Base-by-base conservation (phyloP, 1,284 basidiomycete species). In the Ganoderma boninense region DNA sequence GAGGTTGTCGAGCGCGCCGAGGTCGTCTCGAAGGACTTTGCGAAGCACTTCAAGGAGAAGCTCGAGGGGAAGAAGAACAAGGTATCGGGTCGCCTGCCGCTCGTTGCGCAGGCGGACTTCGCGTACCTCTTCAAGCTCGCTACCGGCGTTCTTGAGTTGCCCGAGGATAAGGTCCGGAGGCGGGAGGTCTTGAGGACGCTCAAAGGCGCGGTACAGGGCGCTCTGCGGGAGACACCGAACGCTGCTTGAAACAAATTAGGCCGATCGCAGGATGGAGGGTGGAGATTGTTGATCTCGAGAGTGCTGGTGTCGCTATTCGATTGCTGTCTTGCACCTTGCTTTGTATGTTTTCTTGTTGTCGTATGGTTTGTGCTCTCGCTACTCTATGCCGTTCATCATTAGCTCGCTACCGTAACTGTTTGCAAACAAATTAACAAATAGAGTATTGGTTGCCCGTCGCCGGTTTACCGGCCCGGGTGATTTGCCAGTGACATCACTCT, bases 1-100 rank as follows among this genome's bases (percentile, higher is more conserved):
- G 84, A 87, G 11, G 92, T 97, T n/a, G 95, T 98, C 49, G 87
- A 92, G 68, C 91, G 97, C 8, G 97, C 97, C 1, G 96, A 97
- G 73, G 82, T 89, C 57, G 90, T 99, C 61, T 97, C 96, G 16
- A 89, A 89, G 68, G 92, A 96, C 77, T 99, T 98, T 81, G 95
- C 96, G 8, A 86, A 88, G 70, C 90, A 95, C 73, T 96, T 97
- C 84, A 92, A 93, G 76, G 90, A 91, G 76, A 91, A 92, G 77
- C 83, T 96, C 61, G 86, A 90, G 69, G 85, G 87, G 52, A 89
- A 89, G 73, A 86, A 93, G 77, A 88, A 89, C 69, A 82, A 85
- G 57, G 85, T 84, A 2, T 82, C 86, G 6, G 84, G 90, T 75
- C 83, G 87, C 62, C 83, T 97, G 35, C 90, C 96, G 0, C 84